These are phyloP conservation scores for Penicillium sp. DNA, from an alignment of 2,329 filamentous ascomycete genomes.

Conservation along the genomic window DNA sequence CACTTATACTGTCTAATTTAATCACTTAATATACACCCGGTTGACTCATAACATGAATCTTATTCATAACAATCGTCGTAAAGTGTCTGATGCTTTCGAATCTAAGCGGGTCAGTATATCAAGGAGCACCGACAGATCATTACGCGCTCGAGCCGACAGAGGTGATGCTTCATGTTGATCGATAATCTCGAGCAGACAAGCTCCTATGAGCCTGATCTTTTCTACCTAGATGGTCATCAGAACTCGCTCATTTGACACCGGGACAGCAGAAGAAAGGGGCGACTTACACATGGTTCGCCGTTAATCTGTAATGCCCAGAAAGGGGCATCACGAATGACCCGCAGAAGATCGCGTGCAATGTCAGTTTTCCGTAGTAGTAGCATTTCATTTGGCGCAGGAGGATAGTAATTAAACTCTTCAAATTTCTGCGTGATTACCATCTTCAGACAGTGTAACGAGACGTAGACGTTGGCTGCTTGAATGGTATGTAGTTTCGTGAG, in stretches of 20 bases:
- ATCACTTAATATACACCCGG: neutral
- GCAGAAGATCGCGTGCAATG: constrained; percentile 47
- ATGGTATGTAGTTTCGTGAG: constrained; percentile 32
- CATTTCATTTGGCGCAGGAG: constrained; percentile 14
- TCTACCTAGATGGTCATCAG: constrained; percentile 14
- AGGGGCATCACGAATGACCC: constrained; percentile 43
- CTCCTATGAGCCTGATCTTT: constrained; percentile 21
- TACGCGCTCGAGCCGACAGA: constrained; percentile 40
- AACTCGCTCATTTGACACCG: neutral
- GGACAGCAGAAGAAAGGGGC: neutral
- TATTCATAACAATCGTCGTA: constrained; percentile 23
- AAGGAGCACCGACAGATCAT: constrained; percentile 43
- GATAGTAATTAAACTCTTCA: constrained; percentile 21
- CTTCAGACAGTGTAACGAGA: constrained; percentile 38
- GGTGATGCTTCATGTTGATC: constrained; percentile 40
- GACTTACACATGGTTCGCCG: constrained; percentile 23
- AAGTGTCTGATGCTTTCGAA: constrained; percentile 47
- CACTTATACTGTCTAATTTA: neutral
- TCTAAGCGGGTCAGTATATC: constrained; percentile 46
- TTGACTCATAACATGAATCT: neutral
- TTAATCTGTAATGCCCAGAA: constrained; percentile 37
- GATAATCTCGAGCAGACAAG: constrained; percentile 20
- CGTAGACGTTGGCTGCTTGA: constrained; percentile 45
- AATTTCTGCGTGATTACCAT: constrained; percentile 41
- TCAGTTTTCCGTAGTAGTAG: constrained; percentile 40